Conservation (phyloP, 108 stramenopile genomes). For the Conticribra guillardii region DNA sequence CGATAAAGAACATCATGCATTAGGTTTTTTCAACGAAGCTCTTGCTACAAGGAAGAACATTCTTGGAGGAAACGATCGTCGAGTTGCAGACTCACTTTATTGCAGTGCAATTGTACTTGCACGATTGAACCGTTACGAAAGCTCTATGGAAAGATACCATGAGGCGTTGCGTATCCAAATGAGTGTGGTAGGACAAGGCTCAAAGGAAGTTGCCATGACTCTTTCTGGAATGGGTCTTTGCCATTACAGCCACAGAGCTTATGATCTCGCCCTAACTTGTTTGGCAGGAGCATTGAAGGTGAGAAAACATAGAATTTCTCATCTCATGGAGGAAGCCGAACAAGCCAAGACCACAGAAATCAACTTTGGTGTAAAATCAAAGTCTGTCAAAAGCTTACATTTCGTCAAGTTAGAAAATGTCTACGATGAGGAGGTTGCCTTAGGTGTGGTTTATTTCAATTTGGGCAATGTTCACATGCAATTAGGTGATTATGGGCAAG, state of each 20-base stretch:
- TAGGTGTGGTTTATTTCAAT: constrained; percentile 38
- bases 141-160: constrained; percentile 52
- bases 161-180: constrained; percentile 55
- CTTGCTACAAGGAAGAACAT: constrained; percentile 30
- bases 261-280: constrained; percentile 32
- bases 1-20: constrained; percentile 28
- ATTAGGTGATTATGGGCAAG: constrained; percentile 35
- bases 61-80: constrained; percentile 33
- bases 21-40: constrained; percentile 43
- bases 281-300: constrained; percentile 44
- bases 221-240: constrained; percentile 43
- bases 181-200: constrained; percentile 26
- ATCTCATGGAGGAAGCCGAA: constrained; percentile 8
- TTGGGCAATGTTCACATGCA: constrained; percentile 44
- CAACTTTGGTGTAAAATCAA: constrained; percentile 1
- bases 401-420: constrained; percentile 8
- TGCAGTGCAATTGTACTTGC: constrained; percentile 44
- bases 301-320: constrained; percentile 35
- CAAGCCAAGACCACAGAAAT: not conserved
- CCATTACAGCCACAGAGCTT: constrained; percentile 35
- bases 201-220: constrained; percentile 43
- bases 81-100: constrained; percentile 46
- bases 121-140: constrained; percentile 34
- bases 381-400: not conserved
- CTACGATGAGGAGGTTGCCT: constrained; percentile 35